Evolutionary conservation across 257 asterid genomes (phyloP), one percentile per base, ranked within the genome.

Genomic region (Capsicum rhomboideum): DNA sequence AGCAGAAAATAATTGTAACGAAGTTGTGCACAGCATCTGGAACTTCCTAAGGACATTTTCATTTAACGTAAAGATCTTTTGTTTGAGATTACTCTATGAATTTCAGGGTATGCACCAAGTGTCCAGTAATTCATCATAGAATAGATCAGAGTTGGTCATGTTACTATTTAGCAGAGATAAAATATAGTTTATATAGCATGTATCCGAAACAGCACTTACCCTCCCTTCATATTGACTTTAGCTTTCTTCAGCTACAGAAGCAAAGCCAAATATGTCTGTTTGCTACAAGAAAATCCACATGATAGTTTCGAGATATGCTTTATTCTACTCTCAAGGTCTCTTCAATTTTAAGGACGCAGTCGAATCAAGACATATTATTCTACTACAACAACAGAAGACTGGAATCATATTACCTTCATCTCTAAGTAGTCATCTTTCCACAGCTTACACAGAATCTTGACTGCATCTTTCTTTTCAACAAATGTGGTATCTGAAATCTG

Each of bases 361-460:
- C 21, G 2, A 26, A 59, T 46, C 31, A 77, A 49, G 40, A 16
- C 10, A 53, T 42, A 53, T 54, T 13, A 49, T 49, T 31, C 72
- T 44, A 53, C 58, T 55, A 78, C 28, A 61, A 85, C 71, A 80
- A 79, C 12, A 75, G 49, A 55, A 18, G 20, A 46, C 17, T n/a
- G 13, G 68, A 74, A 75, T 6, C 18, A 46, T 58, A 55, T 75
- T 90, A 94, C 98, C 98, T 95, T 93, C 95, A 97, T 93, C 80
- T 91, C 89, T 88, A 97, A 52, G 85, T 90, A 93, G 75, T 90
- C 93, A 82, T 93, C 98, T 87, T 93, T 93, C 98, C 98, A 97
- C 18, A 95, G 95, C 87, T 83, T 90, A 92, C 85, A 90, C 23
- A 97, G 92, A 86, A 93, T 89, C 91, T 88, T 90, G 86, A 88